Evolutionary conservation across 805 yeast genomes (phyloP), one percentile per base, ranked within the genome.

Genomic region (Maudiozyma barnettii): DNA sequence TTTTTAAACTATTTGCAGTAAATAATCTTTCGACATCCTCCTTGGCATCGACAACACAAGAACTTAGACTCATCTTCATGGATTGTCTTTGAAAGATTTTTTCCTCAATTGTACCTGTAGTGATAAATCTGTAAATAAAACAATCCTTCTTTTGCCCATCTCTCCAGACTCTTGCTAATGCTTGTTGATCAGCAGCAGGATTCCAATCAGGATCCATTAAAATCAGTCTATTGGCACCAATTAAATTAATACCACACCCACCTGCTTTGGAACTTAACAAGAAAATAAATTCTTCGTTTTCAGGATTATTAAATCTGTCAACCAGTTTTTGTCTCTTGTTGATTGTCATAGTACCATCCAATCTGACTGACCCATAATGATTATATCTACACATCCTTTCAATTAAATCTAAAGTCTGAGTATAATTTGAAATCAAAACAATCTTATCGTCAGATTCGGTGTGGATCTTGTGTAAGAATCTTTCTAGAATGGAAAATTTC

Each of bases 91-190:
- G 99, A 66, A 85, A 88, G 31, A 93, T 93, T 65, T 93, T 93
- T 59, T 91, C 99, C 59, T 91, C 99, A 46, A 91, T 93, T 1
- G 96, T 80, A 12, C 99, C 99, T 0, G 98, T 89, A 6, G 95
- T 77, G 48, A 91, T 90, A 56, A 93, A 90, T 55, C 99, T 73
- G 65, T 93, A 93, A 38, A 91, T 93, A 59, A 84, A 91, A 69
- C 99, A 93, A 64, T 86, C 95, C 65, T 91, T 93, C 73, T 86
- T 91, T 61, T 91, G 99, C 0, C 99, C 99, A 68, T 93, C 99
- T 73, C 99, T 81, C 98, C 98, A 93, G 5, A 93, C 96, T 65
- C 99, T 77, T 0, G 98, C 98, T 51, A 93, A 72, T 0, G 98
- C 98, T 67, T 91, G 99, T 63, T 93, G 98, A 61, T 91, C 99